phyloP scores from a whole-genome alignment of 371 early-diverging fungal species.

The Mortierella sp. region DNA sequence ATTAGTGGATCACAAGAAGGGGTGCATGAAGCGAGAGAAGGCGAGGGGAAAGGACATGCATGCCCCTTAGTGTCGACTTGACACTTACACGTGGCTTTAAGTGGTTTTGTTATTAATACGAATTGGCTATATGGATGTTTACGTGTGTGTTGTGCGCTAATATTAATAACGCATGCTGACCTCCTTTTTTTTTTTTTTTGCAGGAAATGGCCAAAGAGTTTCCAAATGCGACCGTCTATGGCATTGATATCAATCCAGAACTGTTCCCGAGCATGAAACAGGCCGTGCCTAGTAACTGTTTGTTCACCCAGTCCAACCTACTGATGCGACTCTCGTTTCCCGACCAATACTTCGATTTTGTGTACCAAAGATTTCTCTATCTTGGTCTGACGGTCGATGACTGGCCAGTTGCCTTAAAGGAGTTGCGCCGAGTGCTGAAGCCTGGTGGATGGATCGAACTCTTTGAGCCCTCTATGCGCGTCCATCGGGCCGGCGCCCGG shows the following conservation, averaged over 20 bases:
- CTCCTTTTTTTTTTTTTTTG: neutral
- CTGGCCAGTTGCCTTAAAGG: constrained; percentile 51
- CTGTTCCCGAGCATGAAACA: constrained; percentile 37
- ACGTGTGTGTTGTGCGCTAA: too few relatives aligned
- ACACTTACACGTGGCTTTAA: constrained; percentile 8
- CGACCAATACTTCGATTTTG: constrained; percentile 51
- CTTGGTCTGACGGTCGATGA: constrained; percentile 44
- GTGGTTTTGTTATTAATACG: too few relatives aligned
- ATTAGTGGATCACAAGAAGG: neutral
- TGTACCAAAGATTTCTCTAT: constrained; percentile 51
- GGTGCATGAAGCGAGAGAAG: neutral
- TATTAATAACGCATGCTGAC: too few relatives aligned
- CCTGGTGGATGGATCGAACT: constrained; percentile 53
- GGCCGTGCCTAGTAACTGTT: constrained; percentile 46
- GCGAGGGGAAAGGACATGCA: too few relatives aligned
- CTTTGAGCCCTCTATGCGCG: constrained; percentile 54
- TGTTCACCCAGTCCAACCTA: constrained; percentile 42
- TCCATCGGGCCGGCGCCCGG: constrained; percentile 43
- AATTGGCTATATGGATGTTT: too few relatives aligned
- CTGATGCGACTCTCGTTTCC: constrained; percentile 48
- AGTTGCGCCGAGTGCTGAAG: constrained; percentile 48
- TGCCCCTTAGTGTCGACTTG: too few relatives aligned
- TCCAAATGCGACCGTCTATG: constrained; percentile 52
- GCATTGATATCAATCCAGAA: constrained; percentile 54
- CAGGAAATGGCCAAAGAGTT: constrained; percentile 55